Percentiles rank a stretch among this genome's conserved stretches.
Evolutionary conservation across 257 asterid genomes (phyloP).

Genomic region (Solanum peruvianum): DNA sequence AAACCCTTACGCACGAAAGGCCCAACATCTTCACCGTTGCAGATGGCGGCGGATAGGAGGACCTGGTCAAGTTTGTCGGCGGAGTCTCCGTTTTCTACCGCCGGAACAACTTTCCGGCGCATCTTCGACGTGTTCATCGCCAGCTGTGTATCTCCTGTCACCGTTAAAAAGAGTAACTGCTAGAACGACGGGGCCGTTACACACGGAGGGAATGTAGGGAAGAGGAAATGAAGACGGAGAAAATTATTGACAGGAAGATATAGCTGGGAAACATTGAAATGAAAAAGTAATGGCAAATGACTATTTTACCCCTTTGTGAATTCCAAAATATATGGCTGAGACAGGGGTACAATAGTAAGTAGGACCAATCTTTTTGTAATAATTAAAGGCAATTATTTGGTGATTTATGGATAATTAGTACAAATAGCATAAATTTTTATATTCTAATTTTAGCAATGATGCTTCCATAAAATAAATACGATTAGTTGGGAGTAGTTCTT

Average conservation of each 20-base stretch:
- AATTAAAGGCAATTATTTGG: neutral
- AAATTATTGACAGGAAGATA: neutral
- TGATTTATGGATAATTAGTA: neutral
- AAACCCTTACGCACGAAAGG: constrained; percentile 80
- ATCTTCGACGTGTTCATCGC: constrained; percentile 43
- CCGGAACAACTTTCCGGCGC: constrained; percentile 85
- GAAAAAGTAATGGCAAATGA: neutral
- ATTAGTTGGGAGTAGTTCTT: neutral
- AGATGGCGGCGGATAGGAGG: constrained; percentile 74
- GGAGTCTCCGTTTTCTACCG: constrained; percentile 51
- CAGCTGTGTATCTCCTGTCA: neutral
- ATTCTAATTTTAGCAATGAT: neutral
- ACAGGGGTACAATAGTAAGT: neutral
- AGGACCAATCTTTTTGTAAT: neutral
- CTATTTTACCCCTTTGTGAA: neutral
- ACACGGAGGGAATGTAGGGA: constrained; percentile 40
- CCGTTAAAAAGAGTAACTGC: constrained; percentile 17
- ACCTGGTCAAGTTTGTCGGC: constrained; percentile 88
- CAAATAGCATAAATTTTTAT: neutral
- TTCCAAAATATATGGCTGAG: neutral
- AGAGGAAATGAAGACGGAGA: constrained; percentile 4
- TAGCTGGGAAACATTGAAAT: neutral
- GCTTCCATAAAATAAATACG: neutral
- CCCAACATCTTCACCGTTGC: constrained; percentile 88
- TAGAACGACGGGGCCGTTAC: constrained; percentile 22